Conservation (phyloP, 1,284 basidiomycete species). For the Ustilago bromivora region DNA sequence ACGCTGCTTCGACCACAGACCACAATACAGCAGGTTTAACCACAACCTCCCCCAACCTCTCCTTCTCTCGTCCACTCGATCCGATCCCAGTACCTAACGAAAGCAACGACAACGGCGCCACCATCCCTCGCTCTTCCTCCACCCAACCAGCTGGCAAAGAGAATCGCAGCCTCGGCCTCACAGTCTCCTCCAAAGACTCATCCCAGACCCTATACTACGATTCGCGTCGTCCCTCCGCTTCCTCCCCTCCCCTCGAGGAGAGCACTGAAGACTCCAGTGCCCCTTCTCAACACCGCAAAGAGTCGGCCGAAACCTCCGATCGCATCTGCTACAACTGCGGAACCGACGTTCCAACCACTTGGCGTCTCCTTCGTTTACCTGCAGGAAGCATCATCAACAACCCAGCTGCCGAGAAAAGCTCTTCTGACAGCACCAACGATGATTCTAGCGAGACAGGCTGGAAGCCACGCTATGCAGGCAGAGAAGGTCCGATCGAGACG, state of each 20-base stretch:
- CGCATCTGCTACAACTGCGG: constrained; percentile 67
- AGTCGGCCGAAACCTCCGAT: constrained; percentile 12
- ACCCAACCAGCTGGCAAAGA: constrained; percentile 28
- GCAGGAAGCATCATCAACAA: constrained; percentile 49
- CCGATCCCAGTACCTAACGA: constrained; percentile 26
- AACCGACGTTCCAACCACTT: constrained; percentile 45
- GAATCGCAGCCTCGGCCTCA: constrained; percentile 18
- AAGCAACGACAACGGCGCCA: background rate
- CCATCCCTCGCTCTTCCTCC: constrained; percentile 11
- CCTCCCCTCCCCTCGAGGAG: constrained; percentile 27
- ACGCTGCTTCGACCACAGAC: constrained; percentile 2
- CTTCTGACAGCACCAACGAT: constrained; percentile 18
- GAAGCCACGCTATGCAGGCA: constrained; percentile 25
- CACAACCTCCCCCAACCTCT: constrained; percentile 24
- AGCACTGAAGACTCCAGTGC: constrained; percentile 19
- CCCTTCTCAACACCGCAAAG: constrained; percentile 28
- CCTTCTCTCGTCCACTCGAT: constrained; percentile 25
- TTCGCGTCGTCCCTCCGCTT: constrained; percentile 23
- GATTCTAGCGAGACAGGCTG: constrained; percentile 21
- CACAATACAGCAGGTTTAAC: constrained; percentile 3
- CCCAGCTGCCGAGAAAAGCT: constrained; percentile 45
- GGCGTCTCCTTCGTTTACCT: constrained; percentile 57
- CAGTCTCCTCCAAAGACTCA: constrained; percentile 18
- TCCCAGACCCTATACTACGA: constrained; percentile 15
- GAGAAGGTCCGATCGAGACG: constrained; percentile 32